Evolutionary conservation across 306 rosid genomes (phyloP).

Genomic region (Acacia melanoxylon): DNA sequence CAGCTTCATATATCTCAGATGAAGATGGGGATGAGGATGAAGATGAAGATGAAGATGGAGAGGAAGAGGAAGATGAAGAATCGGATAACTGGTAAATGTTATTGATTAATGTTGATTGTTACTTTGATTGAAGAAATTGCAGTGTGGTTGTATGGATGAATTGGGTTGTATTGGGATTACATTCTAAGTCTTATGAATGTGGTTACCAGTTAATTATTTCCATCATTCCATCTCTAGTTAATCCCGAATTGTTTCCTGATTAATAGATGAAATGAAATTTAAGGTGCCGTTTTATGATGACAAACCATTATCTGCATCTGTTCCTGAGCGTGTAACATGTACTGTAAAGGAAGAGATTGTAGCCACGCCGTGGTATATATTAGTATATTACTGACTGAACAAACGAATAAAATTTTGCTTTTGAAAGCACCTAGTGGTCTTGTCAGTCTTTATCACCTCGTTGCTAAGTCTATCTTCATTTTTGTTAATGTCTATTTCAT

Average conservation of each 20-base stretch:
- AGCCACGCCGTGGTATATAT: constrained; percentile 67
- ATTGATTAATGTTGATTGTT: neutral
- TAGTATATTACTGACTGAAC: constrained; percentile 10
- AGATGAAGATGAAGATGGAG: too few relatives aligned
- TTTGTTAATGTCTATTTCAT: constrained; percentile 17
- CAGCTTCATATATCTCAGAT: neutral
- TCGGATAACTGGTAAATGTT: neutral
- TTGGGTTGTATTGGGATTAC: neutral
- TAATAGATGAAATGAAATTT: constrained; percentile 81
- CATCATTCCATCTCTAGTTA: constrained; percentile 14
- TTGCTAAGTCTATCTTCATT: neutral
- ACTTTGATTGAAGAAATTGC: neutral
- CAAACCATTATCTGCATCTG: constrained; percentile 73
- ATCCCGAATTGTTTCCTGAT: constrained; percentile 28
- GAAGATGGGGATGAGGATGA: neutral
- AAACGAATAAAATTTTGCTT: neutral
- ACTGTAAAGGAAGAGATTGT: constrained; percentile 75
- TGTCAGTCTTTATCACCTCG: neutral
- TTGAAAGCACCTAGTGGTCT: constrained; percentile 5
- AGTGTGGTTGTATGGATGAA: neutral
- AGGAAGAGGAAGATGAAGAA: too few relatives aligned
- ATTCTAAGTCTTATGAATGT: constrained; percentile 17
- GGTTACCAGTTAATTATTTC: neutral
- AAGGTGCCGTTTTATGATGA: constrained; percentile 73
- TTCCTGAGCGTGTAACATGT: constrained; percentile 84